phyloP scores from a whole-genome alignment of 768 basidiomycete species.

The Polyporus arcularius region DNA sequence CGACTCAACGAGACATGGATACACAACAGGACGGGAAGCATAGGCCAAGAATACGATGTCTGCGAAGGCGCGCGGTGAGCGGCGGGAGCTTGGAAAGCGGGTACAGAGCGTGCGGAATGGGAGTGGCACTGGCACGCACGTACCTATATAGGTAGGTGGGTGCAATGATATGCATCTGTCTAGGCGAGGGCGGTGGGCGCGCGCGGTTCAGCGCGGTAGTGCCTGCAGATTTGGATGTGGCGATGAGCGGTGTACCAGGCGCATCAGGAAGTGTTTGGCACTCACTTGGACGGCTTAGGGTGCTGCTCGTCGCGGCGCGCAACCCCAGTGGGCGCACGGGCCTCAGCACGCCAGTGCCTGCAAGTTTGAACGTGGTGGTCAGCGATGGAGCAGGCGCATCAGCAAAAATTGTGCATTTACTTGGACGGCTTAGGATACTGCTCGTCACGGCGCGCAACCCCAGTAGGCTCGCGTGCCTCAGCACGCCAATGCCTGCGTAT shows the following conservation, averaged over 20 bases:
- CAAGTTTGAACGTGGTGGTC: not conserved
- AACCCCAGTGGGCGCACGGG: slow-evolving; percentile 9
- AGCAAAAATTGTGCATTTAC: not conserved
- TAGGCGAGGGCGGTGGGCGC: not conserved
- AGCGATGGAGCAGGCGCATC: no score
- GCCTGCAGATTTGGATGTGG: not conserved
- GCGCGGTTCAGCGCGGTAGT: not conserved
- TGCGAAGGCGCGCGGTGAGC: no score
- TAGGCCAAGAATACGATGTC: no score
- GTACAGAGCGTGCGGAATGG: not conserved
- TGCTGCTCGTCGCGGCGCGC: not conserved
- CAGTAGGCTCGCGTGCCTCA: slow-evolving; percentile 6
- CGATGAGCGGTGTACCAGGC: not conserved
- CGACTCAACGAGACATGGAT: no score
- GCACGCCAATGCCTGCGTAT: slow-evolving; percentile 5
- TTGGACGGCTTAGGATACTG: not conserved
- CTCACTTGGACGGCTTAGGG: slow-evolving; percentile 11
- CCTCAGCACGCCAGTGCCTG: slow-evolving; percentile 10
- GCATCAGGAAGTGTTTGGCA: not conserved
- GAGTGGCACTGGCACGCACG: not conserved
- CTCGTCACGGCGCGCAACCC: not conserved
- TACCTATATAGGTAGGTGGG: not conserved
- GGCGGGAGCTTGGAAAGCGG: not conserved
- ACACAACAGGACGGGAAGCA: no score
- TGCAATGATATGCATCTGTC: not conserved